phyloP scores from a whole-genome alignment of 805 yeast genomes.

The Maudiozyma barnettii region DNA sequence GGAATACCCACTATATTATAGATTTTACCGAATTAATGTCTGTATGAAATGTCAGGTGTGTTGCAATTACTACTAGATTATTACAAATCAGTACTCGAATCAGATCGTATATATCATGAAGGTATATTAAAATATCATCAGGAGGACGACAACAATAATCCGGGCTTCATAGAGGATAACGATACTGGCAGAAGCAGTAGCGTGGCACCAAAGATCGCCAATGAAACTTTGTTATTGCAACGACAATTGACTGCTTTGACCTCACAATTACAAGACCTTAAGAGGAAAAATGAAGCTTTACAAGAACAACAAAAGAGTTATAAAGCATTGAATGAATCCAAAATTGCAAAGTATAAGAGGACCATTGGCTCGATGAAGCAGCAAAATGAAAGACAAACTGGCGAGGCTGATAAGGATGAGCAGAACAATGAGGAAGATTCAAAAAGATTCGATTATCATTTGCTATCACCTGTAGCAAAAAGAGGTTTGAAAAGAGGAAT shows the following conservation, averaged over 20 bases:
- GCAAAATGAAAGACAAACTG: neutral
- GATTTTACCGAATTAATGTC: neutral
- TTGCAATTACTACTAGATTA: conserved; percentile 21
- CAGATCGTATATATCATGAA: conserved; percentile 18
- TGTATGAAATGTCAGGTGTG: conserved; percentile 14
- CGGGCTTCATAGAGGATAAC: too few relatives aligned
- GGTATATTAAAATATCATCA: neutral
- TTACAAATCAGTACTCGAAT: conserved; percentile 22
- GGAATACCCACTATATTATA: too few relatives aligned
- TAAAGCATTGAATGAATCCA: conserved; percentile 21
- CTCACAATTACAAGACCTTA: conserved; percentile 24
- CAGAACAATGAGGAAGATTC: conserved; percentile 8
- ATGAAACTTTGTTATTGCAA: conserved; percentile 29
- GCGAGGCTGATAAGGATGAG: neutral
- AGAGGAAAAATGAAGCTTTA: conserved; percentile 24
- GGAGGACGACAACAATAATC: too few relatives aligned
- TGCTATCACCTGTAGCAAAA: conserved; percentile 18
- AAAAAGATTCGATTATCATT: conserved; percentile 13
- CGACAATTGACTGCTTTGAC: conserved; percentile 29
- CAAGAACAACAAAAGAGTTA: conserved; percentile 28
- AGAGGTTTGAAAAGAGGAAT: conserved; percentile 3
- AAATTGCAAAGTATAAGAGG: conserved; percentile 28
- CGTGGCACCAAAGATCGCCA: conserved; percentile 11
- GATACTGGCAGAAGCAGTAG: neutral
- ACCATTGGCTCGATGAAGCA: conserved; percentile 20